Percentiles rank a stretch among this genome's conserved stretches.
These are phyloP conservation scores for Lachancea sp. DNA, from an alignment of 805 yeast species.

Conservation along the genomic window DNA sequence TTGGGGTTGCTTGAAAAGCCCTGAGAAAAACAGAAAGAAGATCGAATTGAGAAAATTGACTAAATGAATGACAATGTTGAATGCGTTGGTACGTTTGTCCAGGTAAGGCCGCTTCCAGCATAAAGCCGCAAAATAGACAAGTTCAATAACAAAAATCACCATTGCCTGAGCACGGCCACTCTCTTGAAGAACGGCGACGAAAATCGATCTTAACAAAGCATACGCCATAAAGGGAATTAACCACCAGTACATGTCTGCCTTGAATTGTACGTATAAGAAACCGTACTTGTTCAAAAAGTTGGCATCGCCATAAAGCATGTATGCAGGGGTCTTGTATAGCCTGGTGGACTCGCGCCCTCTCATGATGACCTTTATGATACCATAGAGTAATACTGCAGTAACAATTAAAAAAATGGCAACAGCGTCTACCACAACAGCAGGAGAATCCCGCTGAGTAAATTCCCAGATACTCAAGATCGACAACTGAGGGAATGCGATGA, in stretches of 20 bases:
- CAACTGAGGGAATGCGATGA: conserved; percentile 84
- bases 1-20: conserved; percentile 73
- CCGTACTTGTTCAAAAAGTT: conserved; percentile 81
- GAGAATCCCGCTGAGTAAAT: conserved; percentile 73
- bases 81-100: conserved; percentile 92
- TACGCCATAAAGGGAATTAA: conserved; percentile 58
- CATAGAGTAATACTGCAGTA: conserved; percentile 57
- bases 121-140: conserved; percentile 56
- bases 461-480: conserved; percentile 84
- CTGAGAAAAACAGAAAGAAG: conserved; percentile 83
- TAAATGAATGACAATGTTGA: conserved; percentile 79
- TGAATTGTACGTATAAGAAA: conserved; percentile 82
- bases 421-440: conserved; percentile 77
- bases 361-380: conserved; percentile 65
- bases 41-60: conserved; percentile 77
- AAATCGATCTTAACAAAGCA: conserved; percentile 64
- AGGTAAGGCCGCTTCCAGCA: conserved; percentile 80
- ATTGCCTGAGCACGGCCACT: conserved; percentile 80
- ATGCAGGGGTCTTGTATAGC: conserved; percentile 86
- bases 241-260: conserved; percentile 85
- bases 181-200: conserved; percentile 79
- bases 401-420: conserved; percentile 57
- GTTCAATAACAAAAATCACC: conserved; percentile 67
- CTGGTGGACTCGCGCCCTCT: conserved; percentile 66
- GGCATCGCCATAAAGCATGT: conserved; percentile 78